phyloP scores from a whole-genome alignment of 1,284 basidiomycete genomes.

The Tremellales sp. region DNA sequence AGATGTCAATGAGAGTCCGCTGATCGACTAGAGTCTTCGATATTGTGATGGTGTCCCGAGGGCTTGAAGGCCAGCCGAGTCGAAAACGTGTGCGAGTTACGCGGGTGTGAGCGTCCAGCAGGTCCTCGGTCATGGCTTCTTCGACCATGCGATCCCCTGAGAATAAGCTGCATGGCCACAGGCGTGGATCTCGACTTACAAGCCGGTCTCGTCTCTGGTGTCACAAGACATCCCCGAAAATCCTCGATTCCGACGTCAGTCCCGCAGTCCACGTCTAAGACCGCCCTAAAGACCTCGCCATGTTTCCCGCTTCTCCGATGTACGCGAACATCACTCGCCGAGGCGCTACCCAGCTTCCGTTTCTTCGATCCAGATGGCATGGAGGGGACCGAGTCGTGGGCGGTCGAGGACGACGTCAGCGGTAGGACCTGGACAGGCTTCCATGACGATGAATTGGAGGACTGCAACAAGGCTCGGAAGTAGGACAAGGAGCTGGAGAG shows the following conservation, averaged over 20 bases:
- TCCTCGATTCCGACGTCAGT: slow-evolving; percentile 66
- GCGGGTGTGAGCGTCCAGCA: slow-evolving; percentile 78
- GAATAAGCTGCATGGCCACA: slow-evolving; percentile 1
- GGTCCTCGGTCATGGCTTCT: slow-evolving; percentile 72
- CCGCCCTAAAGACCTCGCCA: slow-evolving; percentile 76
- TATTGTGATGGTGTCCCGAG: slow-evolving; percentile 88
- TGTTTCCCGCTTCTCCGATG: slow-evolving; percentile 50
- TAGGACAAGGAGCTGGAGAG: slow-evolving; percentile 40
- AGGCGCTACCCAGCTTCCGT: slow-evolving; percentile 32
- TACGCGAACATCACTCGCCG: slow-evolving; percentile 47
- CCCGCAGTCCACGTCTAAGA: slow-evolving; percentile 70
- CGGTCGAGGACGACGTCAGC: slow-evolving; percentile 22
- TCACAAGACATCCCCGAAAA: slow-evolving; percentile 76
- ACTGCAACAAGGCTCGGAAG: slow-evolving; percentile 45
- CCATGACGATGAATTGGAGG: slow-evolving; percentile 46
- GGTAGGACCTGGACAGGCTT: slow-evolving; percentile 42
- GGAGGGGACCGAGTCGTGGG: slow-evolving; percentile 25
- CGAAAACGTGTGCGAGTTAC: slow-evolving; percentile 86
- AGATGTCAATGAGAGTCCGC: slow-evolving; percentile 81
- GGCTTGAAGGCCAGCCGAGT: slow-evolving; percentile 93
- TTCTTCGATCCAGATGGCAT: slow-evolving; percentile 18
- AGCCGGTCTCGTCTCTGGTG: slow-evolving; percentile 76
- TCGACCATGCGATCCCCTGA: slow-evolving; percentile 89
- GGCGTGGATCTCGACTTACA: slow-evolving; percentile 46
- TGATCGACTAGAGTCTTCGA: slow-evolving; percentile 76